Percentiles rank a stretch among this genome's conserved stretches.
Conservation (phyloP, 768 basidiomycete species). For the Pisolithus orientalis region DNA sequence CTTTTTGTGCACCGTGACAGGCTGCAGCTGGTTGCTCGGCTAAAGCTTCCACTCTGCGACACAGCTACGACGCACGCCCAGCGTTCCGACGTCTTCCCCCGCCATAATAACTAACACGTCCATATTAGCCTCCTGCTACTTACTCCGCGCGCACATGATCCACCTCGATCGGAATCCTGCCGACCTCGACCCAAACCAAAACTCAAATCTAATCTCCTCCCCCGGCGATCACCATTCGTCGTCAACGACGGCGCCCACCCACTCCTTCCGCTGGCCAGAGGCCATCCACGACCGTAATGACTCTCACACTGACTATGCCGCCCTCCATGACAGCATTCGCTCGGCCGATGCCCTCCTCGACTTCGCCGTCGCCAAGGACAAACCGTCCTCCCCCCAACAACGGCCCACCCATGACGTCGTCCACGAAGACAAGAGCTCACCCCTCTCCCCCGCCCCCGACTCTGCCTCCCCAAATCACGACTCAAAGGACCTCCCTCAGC, state of each 20-base stretch:
- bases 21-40: too few species aligned
- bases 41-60: too few species aligned
- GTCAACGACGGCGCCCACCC: constrained; percentile 7
- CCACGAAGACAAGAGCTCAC: constrained; percentile 44
- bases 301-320: constrained; percentile 24
- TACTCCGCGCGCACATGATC: constrained; percentile 33
- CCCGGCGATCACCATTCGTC: constrained; percentile 24
- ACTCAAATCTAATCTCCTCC: constrained; percentile 40
- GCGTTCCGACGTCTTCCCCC: not conserved
- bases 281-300: constrained; percentile 17
- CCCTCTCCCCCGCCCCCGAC: constrained; percentile 51
- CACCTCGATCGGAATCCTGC: constrained; percentile 48
- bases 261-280: constrained; percentile 30
- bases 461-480: constrained; percentile 31
- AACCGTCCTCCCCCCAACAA: constrained; percentile 8
- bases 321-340: constrained; percentile 10
- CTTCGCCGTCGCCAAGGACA: constrained; percentile 8
- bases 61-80: not conserved
- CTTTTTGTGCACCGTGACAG: too few species aligned
- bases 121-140: constrained; percentile 3
- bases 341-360: constrained; percentile 9
- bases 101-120: not conserved
- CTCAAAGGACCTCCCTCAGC: constrained; percentile 11
- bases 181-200: constrained; percentile 32
- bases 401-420: constrained; percentile 10